Evolutionary conservation across 176 grass and related monocot genomes (phyloP), one percentile per base, ranked within the genome.

Genomic region (Avena atlantica): DNA sequence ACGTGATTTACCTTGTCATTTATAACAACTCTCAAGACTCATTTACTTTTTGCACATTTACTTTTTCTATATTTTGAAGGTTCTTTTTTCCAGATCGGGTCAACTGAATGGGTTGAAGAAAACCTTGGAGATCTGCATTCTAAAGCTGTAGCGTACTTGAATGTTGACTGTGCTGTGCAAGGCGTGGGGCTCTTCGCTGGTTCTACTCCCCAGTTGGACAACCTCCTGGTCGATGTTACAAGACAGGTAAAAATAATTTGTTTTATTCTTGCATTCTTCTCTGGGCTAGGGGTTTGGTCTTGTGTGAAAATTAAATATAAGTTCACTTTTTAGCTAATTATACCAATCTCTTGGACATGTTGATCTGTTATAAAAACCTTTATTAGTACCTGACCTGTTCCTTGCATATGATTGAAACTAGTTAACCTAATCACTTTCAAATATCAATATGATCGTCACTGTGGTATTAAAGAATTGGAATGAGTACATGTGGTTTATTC

Each of bases 111-210:
- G 93, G 91, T 98, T 48, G 96, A 98, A 86, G 91, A 98, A 51
- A 94, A 98, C 90, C 88, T 98, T 68, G 88, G 70, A 82, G 93
- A 88, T 89, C 91, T 98, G 60, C 69, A 90, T 82, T 92, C 96
- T n/a, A 94, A 94, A 92, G 96, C 96, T 92, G 93, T 98, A 82
- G 93, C 84, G 56, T 98, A 98, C 76, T 78, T 98, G 65, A 98
- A 98, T 91, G 93, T 98, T 89, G 96, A 98, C 90, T 98, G 96
- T 84, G 93, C 96, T 10, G 96, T 98, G 82, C 96, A 98, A 95
- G 96, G 96, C 40, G 49, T 79, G 59, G 96, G 96, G 0, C 87
- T 98, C 88, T 95, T 94, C 69, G 92, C 86, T 85, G 87, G 90
- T 76, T 85, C 90, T 56, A 94, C 92, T 77, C 96, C 96, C 76